Percentiles rank a stretch among this genome's conserved stretches.
These are phyloP conservation scores for Articulospora tetracladia DNA, from an alignment of 495 filamentous ascomycete genomes.

Conservation along the genomic window DNA sequence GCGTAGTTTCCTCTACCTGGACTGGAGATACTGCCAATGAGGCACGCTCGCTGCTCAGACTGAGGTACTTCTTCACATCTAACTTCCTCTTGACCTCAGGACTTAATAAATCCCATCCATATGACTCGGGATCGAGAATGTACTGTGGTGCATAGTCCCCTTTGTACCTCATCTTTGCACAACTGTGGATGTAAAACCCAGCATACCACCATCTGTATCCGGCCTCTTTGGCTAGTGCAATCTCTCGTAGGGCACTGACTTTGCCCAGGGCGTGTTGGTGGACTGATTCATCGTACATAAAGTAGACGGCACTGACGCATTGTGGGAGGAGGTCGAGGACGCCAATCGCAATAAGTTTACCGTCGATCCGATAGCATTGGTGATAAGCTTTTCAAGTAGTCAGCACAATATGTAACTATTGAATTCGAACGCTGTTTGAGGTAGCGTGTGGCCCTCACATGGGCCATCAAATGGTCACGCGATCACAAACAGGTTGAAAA, in stretches of 20 bases:
- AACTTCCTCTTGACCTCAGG: slow-evolving; percentile 60
- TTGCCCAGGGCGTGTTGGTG: slow-evolving; percentile 82
- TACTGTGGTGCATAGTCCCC: slow-evolving; percentile 79
- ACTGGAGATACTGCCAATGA: too few relatives aligned
- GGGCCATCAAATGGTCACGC: neutral
- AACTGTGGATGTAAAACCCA: slow-evolving; percentile 52
- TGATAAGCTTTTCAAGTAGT: slow-evolving; percentile 55
- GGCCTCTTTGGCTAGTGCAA: slow-evolving; percentile 69
- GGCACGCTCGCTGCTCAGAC: slow-evolving; percentile 50
- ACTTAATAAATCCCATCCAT: slow-evolving; percentile 73
- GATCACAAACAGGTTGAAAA: neutral
- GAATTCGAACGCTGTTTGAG: neutral
- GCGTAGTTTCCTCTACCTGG: neutral
- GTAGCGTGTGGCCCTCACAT: neutral
- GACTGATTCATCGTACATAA: slow-evolving; percentile 86
- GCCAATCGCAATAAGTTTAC: slow-evolving; percentile 79
- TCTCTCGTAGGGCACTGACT: slow-evolving; percentile 80
- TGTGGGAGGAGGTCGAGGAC: slow-evolving; percentile 86
- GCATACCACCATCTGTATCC: slow-evolving; percentile 59
- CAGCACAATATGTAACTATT: neutral
- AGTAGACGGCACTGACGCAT: slow-evolving; percentile 90
- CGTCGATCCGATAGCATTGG: slow-evolving; percentile 91
- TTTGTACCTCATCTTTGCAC: slow-evolving; percentile 87
- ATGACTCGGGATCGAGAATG: slow-evolving; percentile 73
- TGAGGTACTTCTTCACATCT: slow-evolving; percentile 63